Evolutionary conservation across 805 yeast genomes (phyloP), one percentile per base, ranked within the genome.

Genomic region (Wickerhamomyces hampshirensis): DNA sequence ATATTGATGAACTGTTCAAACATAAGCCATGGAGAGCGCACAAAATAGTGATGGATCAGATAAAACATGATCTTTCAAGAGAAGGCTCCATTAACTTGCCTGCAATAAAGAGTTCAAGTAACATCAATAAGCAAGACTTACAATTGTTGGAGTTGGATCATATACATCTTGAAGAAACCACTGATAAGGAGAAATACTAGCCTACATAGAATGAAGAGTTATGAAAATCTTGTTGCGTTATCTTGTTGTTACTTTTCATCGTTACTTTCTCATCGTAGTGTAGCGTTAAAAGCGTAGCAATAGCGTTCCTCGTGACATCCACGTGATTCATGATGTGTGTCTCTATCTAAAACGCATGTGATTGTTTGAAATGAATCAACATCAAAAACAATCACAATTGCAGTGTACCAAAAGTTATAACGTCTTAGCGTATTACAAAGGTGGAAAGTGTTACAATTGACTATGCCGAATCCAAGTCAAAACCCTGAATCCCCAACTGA

Each of bases 1-100:
- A 43, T 36, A 33, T 43, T 14, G 47, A 43, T 28, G 44, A 43
- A 18, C 27, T 43, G 34, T 43, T 43, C 36, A 26, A 36, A 19
- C 37, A 43, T 35, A 40, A 38, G 33, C 35, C 47, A 5, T 43
- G 47, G 47, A 38, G 33, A 7, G 42, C 47, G 5, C 47, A 43
- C 28, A 12, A 33, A 15, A 37, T 39, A 13, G 44, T 43, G 17
- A 33, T 43, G 44, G 44, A 38, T 12, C 38, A 38, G 39, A 38
- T 43, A 19, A 38, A 40, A 5, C 30, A 39, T 18, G 47, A 43
- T 21, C 39, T 33, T 23, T 31, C 37, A 26, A 35, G 44, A 21
- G 44, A 39, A 5, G 37, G 33, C 31, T 36, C 40, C 8, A 40
- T 40, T n/a, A 37, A 13, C 23, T 40, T 24, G 10, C 44, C 44